Percentiles rank a stretch among this genome's conserved stretches.
Conservation (phyloP, 495 filamentous ascomycete genomes). For the Talaromyces nanjingensis region DNA sequence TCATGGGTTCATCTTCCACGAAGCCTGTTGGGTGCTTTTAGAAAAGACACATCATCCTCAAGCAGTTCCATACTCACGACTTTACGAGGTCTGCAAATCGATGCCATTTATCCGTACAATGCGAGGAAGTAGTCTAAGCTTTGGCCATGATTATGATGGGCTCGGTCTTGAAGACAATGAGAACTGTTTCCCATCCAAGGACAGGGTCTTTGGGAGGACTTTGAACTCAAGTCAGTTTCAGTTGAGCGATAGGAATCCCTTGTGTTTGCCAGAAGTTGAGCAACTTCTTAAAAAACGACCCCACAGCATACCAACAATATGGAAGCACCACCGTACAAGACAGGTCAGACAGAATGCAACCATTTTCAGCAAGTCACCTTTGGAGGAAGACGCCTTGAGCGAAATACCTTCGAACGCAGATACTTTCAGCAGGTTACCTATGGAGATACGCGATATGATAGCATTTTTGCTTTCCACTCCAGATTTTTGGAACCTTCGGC, state of each 20-base stretch:
- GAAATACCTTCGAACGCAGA: not conserved
- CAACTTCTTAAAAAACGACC: not conserved
- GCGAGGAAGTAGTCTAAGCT: not conserved
- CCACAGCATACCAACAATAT: not conserved
- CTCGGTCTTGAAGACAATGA: not conserved
- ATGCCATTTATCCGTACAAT: constrained; percentile 1
- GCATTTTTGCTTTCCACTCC: not conserved
- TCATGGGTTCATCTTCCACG: constrained; percentile 6
- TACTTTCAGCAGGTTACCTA: not conserved
- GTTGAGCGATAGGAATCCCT: not conserved
- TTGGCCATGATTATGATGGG: not conserved
- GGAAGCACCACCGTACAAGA: not conserved
- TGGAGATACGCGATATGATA: constrained; percentile 2
- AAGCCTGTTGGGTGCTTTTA: not conserved
- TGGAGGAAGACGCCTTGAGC: constrained; percentile 2
- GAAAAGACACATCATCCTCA: not conserved
- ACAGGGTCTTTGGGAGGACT: not conserved
- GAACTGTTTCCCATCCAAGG: not conserved
- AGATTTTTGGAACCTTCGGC: not conserved
- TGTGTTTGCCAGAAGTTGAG: not conserved
- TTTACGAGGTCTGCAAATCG: constrained; percentile 4
- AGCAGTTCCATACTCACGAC: not conserved
- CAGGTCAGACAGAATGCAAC: not conserved
- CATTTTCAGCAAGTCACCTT: too few species aligned
- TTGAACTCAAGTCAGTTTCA: not conserved